These are phyloP conservation scores for Helminthosporium solani DNA, from an alignment of 2,329 filamentous ascomycete species.

Conservation along the genomic window DNA sequence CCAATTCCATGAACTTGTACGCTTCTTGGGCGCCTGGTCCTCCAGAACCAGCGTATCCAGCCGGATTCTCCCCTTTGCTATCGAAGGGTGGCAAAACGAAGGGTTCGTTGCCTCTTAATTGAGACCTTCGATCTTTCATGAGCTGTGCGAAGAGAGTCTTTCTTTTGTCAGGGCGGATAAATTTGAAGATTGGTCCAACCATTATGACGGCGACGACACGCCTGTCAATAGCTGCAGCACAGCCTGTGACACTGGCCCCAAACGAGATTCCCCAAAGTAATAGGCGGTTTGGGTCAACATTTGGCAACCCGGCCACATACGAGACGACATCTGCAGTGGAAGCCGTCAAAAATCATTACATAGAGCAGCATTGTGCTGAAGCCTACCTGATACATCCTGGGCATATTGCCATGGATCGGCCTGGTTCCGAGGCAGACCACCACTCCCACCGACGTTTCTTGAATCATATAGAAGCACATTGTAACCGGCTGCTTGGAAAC, in stretches of 20 bases:
- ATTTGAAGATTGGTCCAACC: background rate
- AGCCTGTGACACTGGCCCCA: slow-evolving; percentile 23
- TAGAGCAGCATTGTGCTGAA: too few relatives aligned
- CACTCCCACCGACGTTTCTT: slow-evolving; percentile 40
- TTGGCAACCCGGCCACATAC: too few relatives aligned
- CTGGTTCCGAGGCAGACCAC: slow-evolving; percentile 43
- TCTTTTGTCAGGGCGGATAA: background rate
- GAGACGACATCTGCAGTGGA: too few relatives aligned
- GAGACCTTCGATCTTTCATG: background rate
- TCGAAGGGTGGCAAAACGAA: background rate
- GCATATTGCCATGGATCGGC: slow-evolving; percentile 38
- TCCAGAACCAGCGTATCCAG: background rate
- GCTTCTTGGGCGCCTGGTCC: background rate
- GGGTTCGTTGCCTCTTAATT: background rate
- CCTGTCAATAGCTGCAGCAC: slow-evolving; percentile 34
- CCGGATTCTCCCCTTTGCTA: background rate
- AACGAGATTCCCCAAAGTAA: slow-evolving; percentile 45
- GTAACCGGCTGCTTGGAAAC: slow-evolving; percentile 37
- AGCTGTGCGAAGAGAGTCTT: background rate
- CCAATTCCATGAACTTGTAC: background rate
- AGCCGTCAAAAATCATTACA: too few relatives aligned
- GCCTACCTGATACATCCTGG: slow-evolving; percentile 40
- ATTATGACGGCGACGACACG: slow-evolving; percentile 30
- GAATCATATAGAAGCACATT: slow-evolving; percentile 44
- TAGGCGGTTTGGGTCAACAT: slow-evolving; percentile 26